phyloP scores from a whole-genome alignment of 2,329 filamentous ascomycete genomes.

The Aspergillus sp. region DNA sequence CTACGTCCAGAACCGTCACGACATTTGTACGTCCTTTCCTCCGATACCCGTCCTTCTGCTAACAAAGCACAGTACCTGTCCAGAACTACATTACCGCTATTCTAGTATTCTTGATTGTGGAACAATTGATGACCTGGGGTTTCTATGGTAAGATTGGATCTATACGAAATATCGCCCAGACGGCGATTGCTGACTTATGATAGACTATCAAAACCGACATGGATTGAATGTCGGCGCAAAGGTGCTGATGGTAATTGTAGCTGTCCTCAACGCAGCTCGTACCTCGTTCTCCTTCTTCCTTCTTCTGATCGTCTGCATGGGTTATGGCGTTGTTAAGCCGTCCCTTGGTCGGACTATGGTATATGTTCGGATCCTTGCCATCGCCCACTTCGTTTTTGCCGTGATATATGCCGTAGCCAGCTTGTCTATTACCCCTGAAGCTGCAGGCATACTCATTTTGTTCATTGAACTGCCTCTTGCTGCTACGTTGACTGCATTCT shows the following conservation, averaged over 20 bases:
- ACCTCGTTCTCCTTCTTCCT: constrained; percentile 99
- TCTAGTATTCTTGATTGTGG: constrained; percentile 87
- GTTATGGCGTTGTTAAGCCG: constrained; percentile 95
- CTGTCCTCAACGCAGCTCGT: constrained; percentile 85
- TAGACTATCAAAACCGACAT: constrained; percentile 89
- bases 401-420: constrained; percentile 91
- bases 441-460: constrained; percentile 84
- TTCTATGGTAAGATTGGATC: constrained; percentile 73
- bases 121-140: constrained; percentile 98
- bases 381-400: constrained; percentile 92
- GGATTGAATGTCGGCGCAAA: constrained; percentile 83
- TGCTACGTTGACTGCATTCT: constrained; percentile 91
- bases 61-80: constrained; percentile 70
- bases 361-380: constrained; percentile 86
- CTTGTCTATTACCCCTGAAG: constrained; percentile 85
- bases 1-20: constrained; percentile 90
- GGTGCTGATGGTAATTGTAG: constrained; percentile 86
- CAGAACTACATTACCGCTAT: constrained; percentile 99
- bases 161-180: neutral
- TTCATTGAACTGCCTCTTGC: constrained; percentile 92
- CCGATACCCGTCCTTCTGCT: constrained; percentile 29
- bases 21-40: constrained; percentile 68
- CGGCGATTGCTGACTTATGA: constrained; percentile 38
- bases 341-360: constrained; percentile 92
- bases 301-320: constrained; percentile 97